Evolutionary conservation across 768 basidiomycete species (phyloP), one percentile per base, ranked within the genome.

Genomic region (Sporobolomyces phaffii): DNA sequence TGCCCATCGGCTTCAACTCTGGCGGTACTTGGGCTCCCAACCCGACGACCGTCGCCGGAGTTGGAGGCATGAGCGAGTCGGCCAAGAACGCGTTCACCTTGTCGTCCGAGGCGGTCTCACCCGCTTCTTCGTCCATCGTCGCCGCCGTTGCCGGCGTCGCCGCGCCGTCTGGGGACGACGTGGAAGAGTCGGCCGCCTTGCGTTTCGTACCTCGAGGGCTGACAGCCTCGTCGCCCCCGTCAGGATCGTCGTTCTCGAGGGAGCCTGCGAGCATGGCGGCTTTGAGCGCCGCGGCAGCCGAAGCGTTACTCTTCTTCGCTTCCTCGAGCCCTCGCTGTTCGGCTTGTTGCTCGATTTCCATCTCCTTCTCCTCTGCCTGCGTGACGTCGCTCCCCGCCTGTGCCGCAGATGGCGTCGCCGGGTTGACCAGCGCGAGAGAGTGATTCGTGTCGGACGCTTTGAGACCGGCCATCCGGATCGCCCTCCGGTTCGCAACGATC

Each of bases 391-490:
- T 73, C 10, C 49, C 52, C 36, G 48, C 65, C 29, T 64, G 43
- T 44, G 38, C 28, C 34, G 28, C 44, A 22, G 61, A 64, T 29
- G 40, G 77, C 10, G 86, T 83, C 70, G 97, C 78, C 20, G 14
- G 22, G 15, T 78, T 97, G 90, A 57, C 90, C 91, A 58, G 33
- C 28, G 15, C 11, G 31, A 58, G 43, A 9, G 56, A 58, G 79
- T 90, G 93, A 74, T 98, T 82, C 77, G 87, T 84, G 77, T 98
- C 90, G 61, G 93, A 93, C 49, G 94, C 94, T 80, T 86, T 90
- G 85, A 98, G 85, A 76, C 98, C 98, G 33, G 94, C 94, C 84
- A 94, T 86, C 66, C 93, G 85, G 70, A 96, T 90, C 29, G 89
- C 90, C 69, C 85, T 84, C 45, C 91, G 85, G 77, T 94, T 94